Conservation (phyloP, 1,284 basidiomycete species). For the Cutaneotrichosporon daszewskae region DNA sequence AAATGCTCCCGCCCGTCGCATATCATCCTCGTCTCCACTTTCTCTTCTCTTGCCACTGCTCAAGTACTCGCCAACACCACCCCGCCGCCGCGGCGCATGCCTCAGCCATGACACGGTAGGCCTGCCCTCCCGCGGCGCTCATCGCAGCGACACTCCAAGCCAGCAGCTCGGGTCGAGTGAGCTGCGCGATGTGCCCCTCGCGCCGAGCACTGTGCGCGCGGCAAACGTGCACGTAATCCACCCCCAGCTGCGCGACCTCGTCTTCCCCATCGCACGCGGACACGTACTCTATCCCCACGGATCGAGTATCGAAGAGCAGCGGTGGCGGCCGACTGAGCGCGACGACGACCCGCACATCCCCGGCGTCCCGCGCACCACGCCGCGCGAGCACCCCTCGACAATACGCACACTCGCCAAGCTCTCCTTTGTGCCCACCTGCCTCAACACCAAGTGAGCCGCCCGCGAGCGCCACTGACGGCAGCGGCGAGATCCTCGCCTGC, state of each 20-base stretch:
- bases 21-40: background rate
- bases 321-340: conserved; percentile 16
- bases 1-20: too few relatives aligned
- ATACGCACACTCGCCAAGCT: conserved; percentile 27
- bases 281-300: conserved; percentile 38
- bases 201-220: conserved; percentile 26
- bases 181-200: conserved; percentile 35
- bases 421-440: conserved; percentile 38
- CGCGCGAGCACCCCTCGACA: too few relatives aligned
- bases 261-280: conserved; percentile 34
- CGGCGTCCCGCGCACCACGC: background rate
- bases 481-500: conserved; percentile 36
- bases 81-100: background rate
- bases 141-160: conserved; percentile 1
- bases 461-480: conserved; percentile 10
- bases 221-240: conserved; percentile 43
- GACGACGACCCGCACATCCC: conserved; percentile 3
- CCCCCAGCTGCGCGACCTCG: conserved; percentile 45
- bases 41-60: too few relatives aligned
- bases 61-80: background rate
- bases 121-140: background rate
- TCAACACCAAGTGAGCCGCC: conserved; percentile 38
- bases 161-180: conserved; percentile 20
- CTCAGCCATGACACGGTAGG: conserved; percentile 1
- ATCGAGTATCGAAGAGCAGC: conserved; percentile 26